Percentiles rank a stretch among this genome's conserved stretches.
Evolutionary conservation across 2,329 filamentous ascomycete genomes (phyloP).

Genomic region (Magnaporthiopsis rhizophila): DNA sequence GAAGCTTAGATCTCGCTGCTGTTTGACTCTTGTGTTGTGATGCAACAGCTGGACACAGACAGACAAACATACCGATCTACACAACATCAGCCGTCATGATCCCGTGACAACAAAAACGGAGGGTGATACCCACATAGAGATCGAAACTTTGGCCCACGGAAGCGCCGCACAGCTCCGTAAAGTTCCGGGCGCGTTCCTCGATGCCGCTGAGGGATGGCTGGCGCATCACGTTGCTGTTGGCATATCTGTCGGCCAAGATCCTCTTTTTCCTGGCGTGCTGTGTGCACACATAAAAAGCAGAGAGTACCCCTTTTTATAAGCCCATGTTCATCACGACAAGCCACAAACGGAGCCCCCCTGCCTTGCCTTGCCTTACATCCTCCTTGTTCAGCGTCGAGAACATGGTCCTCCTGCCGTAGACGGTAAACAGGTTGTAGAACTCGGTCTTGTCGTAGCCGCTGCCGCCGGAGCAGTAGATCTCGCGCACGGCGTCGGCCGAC

Average conservation of each 20-base stretch:
- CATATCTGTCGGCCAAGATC: constrained; percentile 58
- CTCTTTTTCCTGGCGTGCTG: constrained; percentile 57
- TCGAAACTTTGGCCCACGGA: constrained; percentile 41
- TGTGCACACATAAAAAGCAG: not conserved
- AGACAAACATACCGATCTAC: not conserved
- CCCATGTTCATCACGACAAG: too few species aligned
- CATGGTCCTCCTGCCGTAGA: constrained; percentile 53
- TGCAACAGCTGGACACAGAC: not conserved
- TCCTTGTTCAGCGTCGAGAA: constrained; percentile 49
- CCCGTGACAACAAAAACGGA: not conserved
- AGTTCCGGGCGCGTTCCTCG: constrained; percentile 44
- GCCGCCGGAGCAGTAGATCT: constrained; percentile 54
- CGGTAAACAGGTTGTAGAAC: constrained; percentile 53
- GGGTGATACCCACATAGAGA: constrained; percentile 44
- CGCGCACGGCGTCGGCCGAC: constrained; percentile 46
- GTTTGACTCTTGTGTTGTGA: not conserved
- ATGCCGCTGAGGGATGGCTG: constrained; percentile 48
- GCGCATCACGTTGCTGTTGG: constrained; percentile 59
- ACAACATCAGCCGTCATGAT: not conserved
- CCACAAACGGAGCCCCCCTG: too few species aligned
- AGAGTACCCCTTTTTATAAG: not conserved
- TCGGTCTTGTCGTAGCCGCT: constrained; percentile 59
- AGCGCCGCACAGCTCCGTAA: constrained; percentile 43
- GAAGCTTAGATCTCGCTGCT: too few species aligned
- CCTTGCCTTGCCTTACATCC: constrained; percentile 25